Evolutionary conservation across 2,329 filamentous ascomycete genomes (phyloP), one percentile per base, ranked within the genome.

Genomic region (Cadophora sp.): DNA sequence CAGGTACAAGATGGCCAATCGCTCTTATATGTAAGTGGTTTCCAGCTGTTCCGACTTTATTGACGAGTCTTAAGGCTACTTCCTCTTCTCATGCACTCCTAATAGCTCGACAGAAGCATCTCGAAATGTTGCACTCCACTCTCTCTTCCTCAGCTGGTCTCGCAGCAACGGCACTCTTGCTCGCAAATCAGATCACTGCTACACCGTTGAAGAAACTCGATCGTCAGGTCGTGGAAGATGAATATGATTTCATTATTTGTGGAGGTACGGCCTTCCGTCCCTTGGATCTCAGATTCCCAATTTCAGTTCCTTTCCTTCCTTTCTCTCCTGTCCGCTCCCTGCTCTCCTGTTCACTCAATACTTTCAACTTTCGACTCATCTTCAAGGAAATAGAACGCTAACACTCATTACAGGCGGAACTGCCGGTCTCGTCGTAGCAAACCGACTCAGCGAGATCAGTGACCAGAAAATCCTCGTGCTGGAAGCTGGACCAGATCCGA

Each of bases 351-450:
- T 43, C 12, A 8, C 37, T 26, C n/a, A 12, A 29, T 59, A 22
- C 19, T 37, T 60, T 50, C 11, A 60, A 16, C 22, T n/a, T n/a
- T n/a, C n/a, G n/a, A n/a, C n/a, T n/a, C n/a, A n/a, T n/a, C n/a
- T n/a, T n/a, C n/a, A n/a, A n/a, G n/a, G n/a, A n/a, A n/a, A n/a
- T n/a, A n/a, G n/a, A n/a, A n/a, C n/a, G n/a, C n/a, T n/a, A n/a
- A n/a, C n/a, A n/a, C n/a, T 22, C 31, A 78, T 81, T 12, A 80
- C 81, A n/a, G 81, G 81, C 4, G 81, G 81, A 5, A 82, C 81
- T 0, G 76, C 81, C 4, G 81, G 81, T 11, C 76, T 82, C 3
- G 77, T 79, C 1, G 73, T 83, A n/a, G 81, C 81, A 7, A 74
- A 75, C n/a, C 78, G 81, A 3, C 76, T 83, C 22, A 77, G 73